These are phyloP conservation scores for Cladorrhinum sp. DNA, from an alignment of 2,329 filamentous ascomycete species.

Conservation along the genomic window DNA sequence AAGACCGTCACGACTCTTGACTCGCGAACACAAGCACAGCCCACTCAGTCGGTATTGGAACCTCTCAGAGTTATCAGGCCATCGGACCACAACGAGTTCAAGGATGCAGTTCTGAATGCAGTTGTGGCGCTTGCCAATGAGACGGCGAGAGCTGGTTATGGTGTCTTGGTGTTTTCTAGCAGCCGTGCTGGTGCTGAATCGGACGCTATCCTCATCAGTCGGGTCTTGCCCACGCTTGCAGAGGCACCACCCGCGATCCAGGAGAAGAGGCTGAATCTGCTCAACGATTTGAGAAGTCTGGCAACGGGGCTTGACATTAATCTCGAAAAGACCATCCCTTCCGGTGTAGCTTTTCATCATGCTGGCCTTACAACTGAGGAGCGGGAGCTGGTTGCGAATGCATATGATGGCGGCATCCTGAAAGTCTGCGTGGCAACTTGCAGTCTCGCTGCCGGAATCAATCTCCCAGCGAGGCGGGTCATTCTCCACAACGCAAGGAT, in stretches of 20 bases:
- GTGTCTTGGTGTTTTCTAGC: conserved; percentile 70
- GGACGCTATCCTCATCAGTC: conserved; percentile 65
- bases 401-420: conserved; percentile 65
- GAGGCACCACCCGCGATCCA: conserved; percentile 47
- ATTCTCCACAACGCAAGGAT: conserved; percentile 73
- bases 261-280: conserved; percentile 59
- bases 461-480: conserved; percentile 68
- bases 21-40: conserved; percentile 19
- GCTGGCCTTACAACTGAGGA: conserved; percentile 73
- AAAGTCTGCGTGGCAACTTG: conserved; percentile 75
- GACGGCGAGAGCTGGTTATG: conserved; percentile 65
- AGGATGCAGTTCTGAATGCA: conserved; percentile 64
- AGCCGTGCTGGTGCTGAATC: conserved; percentile 66
- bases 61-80: conserved; percentile 49
- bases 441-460: conserved; percentile 79
- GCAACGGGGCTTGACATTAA: conserved; percentile 63
- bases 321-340: conserved; percentile 61
- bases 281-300: conserved; percentile 64
- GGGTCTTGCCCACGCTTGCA: conserved; percentile 55
- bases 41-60: conserved; percentile 34
- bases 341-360: conserved; percentile 73
- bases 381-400: conserved; percentile 65
- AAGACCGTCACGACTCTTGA: conserved; percentile 54
- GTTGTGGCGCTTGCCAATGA: conserved; percentile 68
- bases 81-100: conserved; percentile 60